Percentiles rank a stretch among this genome's conserved stretches.
Evolutionary conservation across 495 filamentous ascomycete species (phyloP).

Genomic region (Trichoderma erinaceum): DNA sequence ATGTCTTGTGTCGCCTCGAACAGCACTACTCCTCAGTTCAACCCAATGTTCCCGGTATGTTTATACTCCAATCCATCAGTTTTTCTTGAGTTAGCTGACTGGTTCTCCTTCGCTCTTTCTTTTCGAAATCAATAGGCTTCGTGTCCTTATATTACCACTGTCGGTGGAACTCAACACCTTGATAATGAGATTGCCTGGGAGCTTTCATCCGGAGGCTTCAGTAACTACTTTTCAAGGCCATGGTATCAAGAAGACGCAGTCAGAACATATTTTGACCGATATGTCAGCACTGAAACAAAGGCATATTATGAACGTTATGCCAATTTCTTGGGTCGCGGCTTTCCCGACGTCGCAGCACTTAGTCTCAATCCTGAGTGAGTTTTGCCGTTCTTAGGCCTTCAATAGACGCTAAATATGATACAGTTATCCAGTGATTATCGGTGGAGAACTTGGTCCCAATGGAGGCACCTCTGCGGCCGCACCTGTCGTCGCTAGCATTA

Average conservation of each 20-base stretch:
- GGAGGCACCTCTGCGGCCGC: constrained; percentile 37
- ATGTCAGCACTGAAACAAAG: constrained; percentile 6
- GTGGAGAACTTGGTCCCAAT: neutral
- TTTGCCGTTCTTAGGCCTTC: neutral
- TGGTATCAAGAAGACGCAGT: constrained; percentile 57
- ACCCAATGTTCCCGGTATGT: constrained; percentile 6
- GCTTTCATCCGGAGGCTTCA: constrained; percentile 64
- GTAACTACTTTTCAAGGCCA: constrained; percentile 55
- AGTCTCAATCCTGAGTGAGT: constrained; percentile 1
- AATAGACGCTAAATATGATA: neutral
- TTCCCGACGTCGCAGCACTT: constrained; percentile 38
- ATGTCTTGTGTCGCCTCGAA: constrained; percentile 60
- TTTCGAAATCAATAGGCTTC: constrained; percentile 55
- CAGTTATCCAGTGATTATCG: neutral
- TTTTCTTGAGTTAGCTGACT: neutral
- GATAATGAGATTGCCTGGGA: constrained; percentile 54
- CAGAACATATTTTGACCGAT: constrained; percentile 43
- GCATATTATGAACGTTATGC: constrained; percentile 49
- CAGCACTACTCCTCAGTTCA: constrained; percentile 30
- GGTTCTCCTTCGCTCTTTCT: neutral
- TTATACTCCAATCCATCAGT: neutral
- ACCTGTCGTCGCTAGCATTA: constrained; percentile 52
- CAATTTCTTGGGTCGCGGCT: constrained; percentile 61
- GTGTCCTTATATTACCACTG: constrained; percentile 68
- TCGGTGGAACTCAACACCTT: constrained; percentile 55